Evolutionary conservation across 2,329 filamentous ascomycete species (phyloP).

Genomic region (Sporothrix schenckii): DNA sequence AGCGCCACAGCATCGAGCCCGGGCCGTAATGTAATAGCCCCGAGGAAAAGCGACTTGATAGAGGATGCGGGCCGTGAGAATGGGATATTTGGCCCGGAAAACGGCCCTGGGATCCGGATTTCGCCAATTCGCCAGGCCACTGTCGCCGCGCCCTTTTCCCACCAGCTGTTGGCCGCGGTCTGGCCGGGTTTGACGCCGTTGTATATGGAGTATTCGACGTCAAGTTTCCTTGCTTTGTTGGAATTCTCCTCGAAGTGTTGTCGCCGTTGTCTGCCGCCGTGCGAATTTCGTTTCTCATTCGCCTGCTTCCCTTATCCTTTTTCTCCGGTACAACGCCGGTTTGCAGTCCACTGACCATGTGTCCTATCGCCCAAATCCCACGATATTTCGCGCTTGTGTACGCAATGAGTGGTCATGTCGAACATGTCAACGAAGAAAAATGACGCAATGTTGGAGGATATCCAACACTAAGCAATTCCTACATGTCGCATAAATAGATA

Average conservation of each 20-base stretch:
- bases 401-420: background rate
- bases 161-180: background rate
- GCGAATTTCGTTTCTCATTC: background rate
- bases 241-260: background rate
- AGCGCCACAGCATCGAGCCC: background rate
- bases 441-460: background rate
- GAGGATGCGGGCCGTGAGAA: conserved; percentile 7
- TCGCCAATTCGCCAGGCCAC: conserved; percentile 13
- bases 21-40: background rate
- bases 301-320: background rate
- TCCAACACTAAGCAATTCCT: conserved; percentile 13
- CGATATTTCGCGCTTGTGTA: background rate
- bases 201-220: background rate
- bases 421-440: conserved; percentile 1
- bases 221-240: background rate
- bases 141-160: background rate
- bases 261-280: background rate
- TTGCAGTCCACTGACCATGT: background rate
- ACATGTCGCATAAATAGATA: background rate
- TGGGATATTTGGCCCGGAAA: conserved; percentile 31
- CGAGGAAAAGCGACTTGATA: background rate
- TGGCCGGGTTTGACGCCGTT: background rate
- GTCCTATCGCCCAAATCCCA: background rate
- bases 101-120: conserved; percentile 38
- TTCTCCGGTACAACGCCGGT: conserved; percentile 22